Evolutionary conservation across 306 rosid genomes (phyloP).

Genomic region (Arachis stenosperma): DNA sequence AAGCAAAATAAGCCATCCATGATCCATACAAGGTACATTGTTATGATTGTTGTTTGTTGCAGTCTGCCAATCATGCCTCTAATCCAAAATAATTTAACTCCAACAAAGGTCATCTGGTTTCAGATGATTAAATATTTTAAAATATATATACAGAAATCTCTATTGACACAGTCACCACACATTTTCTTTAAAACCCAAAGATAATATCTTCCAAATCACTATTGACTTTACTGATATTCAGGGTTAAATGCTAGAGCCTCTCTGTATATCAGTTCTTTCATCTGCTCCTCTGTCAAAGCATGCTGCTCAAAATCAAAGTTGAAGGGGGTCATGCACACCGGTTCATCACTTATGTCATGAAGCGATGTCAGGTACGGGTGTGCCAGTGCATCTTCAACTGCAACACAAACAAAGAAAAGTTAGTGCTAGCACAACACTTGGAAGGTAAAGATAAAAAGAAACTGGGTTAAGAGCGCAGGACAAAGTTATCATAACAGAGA

Average conservation of each 20-base stretch:
- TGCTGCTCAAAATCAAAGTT: constrained; percentile 98
- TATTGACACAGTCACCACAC: constrained; percentile 48
- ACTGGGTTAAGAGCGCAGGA: background rate
- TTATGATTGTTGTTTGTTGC: constrained; percentile 48
- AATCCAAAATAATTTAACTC: constrained; percentile 46
- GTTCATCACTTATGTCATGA: constrained; percentile 98
- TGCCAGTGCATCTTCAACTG: constrained; percentile 92
- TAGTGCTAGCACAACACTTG: background rate
- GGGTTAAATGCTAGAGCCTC: constrained; percentile 98
- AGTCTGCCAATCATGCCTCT: constrained; percentile 46
- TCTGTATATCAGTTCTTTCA: constrained; percentile 88
- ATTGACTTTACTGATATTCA: constrained; percentile 64
- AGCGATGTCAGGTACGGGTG: constrained; percentile 94
- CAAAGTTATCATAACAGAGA: background rate
- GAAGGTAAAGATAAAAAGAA: constrained; percentile 11
- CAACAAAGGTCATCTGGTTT: constrained; percentile 52
- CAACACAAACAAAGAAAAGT: constrained; percentile 22
- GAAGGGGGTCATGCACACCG: constrained; percentile 94
- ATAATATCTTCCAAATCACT: constrained; percentile 15
- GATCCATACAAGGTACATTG: constrained; percentile 38
- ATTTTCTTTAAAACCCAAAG: constrained; percentile 41
- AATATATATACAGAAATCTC: constrained; percentile 60
- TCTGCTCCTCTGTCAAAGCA: constrained; percentile 91
- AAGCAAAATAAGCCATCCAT: constrained; percentile 49
- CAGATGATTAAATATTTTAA: constrained; percentile 49